These are phyloP conservation scores for Boletus albobrunnescens DNA, from an alignment of 1,284 basidiomycete genomes.

Conservation along the genomic window DNA sequence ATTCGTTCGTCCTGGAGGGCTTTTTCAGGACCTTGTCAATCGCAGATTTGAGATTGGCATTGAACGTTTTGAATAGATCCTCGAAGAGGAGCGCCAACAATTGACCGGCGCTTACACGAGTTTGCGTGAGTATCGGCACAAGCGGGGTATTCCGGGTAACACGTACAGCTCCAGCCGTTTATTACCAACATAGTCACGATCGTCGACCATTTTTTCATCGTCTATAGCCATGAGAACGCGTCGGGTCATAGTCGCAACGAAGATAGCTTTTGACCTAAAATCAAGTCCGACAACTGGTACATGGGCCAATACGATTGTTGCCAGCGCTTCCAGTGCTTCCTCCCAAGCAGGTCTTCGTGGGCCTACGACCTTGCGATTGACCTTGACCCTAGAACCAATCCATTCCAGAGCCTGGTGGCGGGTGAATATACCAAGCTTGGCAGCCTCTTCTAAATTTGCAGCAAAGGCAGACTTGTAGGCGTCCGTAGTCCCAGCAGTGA, in stretches of 20 bases:
- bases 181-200: slow-evolving; percentile 99
- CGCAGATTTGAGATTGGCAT: slow-evolving; percentile 90
- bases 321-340: slow-evolving; percentile 93
- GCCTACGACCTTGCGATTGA: slow-evolving; percentile 75
- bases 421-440: slow-evolving; percentile 87
- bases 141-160: not conserved
- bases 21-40: slow-evolving; percentile 99
- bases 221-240: slow-evolving; percentile 96
- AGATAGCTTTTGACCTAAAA: slow-evolving; percentile 94
- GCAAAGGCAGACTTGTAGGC: slow-evolving; percentile 87
- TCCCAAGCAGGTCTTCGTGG: slow-evolving; percentile 86
- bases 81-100: slow-evolving; percentile 94
- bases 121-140: slow-evolving; percentile 13
- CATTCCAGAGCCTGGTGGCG: slow-evolving; percentile 93
- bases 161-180: slow-evolving; percentile 95
- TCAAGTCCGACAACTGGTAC: slow-evolving; percentile 91
- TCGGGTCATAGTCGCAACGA: slow-evolving; percentile 97
- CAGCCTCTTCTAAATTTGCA: slow-evolving; percentile 91
- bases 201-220: slow-evolving; percentile 96
- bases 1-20: slow-evolving; percentile 90
- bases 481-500: slow-evolving; percentile 92
- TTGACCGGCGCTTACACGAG: slow-evolving; percentile 84
- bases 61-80: slow-evolving; percentile 99
- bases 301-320: slow-evolving; percentile 96
- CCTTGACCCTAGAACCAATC: slow-evolving; percentile 90